These are phyloP conservation scores for Naegleria lovaniensis DNA, from an alignment of 208 protist species.

Conservation along the genomic window DNA sequence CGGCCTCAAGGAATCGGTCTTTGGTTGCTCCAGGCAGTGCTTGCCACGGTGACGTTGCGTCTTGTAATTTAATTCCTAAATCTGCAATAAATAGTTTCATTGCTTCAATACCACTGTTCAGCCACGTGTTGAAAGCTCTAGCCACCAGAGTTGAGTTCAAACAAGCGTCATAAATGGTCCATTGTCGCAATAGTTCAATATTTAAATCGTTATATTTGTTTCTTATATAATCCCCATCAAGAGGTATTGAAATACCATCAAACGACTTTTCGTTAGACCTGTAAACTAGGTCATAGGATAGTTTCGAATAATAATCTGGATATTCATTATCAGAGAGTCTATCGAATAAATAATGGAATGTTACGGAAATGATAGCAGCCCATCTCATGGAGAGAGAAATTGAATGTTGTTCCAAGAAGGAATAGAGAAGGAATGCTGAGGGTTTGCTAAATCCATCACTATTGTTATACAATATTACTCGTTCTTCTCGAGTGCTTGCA, in stretches of 20 bases:
- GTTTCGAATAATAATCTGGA: not conserved
- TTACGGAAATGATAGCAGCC: not conserved
- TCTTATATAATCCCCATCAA: not conserved
- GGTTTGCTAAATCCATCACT: not conserved
- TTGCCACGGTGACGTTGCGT: not conserved
- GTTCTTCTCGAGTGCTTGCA: not conserved
- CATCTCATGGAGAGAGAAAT: not conserved
- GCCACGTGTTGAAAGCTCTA: not conserved
- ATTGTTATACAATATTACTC: not conserved
- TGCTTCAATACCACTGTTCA: not conserved
- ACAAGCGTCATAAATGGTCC: not conserved
- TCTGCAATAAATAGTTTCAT: slow-evolving; percentile 5
- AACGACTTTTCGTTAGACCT: not conserved
- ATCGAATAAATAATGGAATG: slow-evolving; percentile 1
- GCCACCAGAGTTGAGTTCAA: not conserved
- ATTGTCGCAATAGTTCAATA: not conserved
- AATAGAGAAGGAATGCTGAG: not conserved
- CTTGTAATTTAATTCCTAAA: not conserved
- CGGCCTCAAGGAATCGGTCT: not conserved
- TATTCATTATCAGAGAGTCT: not conserved
- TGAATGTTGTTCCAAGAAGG: not conserved
- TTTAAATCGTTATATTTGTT: not conserved
- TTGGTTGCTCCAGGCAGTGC: not conserved
- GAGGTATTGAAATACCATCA: not conserved
- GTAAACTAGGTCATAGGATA: not conserved